A percentile compares a stretch with the other conserved stretches of the same genome.
Conservation (phyloP, 2,329 filamentous ascomycete genomes). For the Fusarium albosuccineum region DNA sequence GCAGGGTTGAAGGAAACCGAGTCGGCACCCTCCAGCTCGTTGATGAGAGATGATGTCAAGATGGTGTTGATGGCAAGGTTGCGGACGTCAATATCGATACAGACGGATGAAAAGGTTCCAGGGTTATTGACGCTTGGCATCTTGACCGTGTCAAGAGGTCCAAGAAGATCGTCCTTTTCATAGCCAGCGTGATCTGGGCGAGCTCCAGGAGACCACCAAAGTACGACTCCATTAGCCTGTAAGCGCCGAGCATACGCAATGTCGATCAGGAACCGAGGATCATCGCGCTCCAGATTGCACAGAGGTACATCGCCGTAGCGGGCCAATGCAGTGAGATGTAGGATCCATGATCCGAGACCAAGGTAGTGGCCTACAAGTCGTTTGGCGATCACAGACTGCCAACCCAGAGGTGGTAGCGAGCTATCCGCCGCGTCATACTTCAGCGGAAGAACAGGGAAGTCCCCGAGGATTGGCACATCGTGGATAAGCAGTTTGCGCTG, state of each 20-base stretch:
- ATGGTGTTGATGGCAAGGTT: slow-evolving; percentile 99
- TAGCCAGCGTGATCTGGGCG: slow-evolving; percentile 96
- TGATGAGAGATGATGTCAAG: slow-evolving; percentile 94
- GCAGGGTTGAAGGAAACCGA: slow-evolving; percentile 82
- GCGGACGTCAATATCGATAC: slow-evolving; percentile 92
- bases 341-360: slow-evolving; percentile 90
- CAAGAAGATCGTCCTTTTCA: slow-evolving; percentile 90
- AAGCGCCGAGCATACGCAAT: slow-evolving; percentile 92
- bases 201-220: slow-evolving; percentile 95
- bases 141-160: slow-evolving; percentile 84
- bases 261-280: slow-evolving; percentile 95
- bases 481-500: slow-evolving; percentile 84
- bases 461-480: slow-evolving; percentile 85
- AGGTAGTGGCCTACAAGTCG: slow-evolving; percentile 91
- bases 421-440: slow-evolving; percentile 87
- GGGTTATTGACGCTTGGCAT: slow-evolving; percentile 96
- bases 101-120: slow-evolving; percentile 94
- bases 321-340: slow-evolving; percentile 88
- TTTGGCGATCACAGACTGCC: slow-evolving; percentile 90
- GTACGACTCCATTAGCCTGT: slow-evolving; percentile 89
- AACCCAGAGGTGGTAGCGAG: slow-evolving; percentile 89
- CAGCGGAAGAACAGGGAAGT: slow-evolving; percentile 86
- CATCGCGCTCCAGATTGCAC: slow-evolving; percentile 94
- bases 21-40: slow-evolving; percentile 92
- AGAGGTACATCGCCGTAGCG: slow-evolving; percentile 94